These are phyloP conservation scores for Boletus reticuloceps DNA, from an alignment of 768 basidiomycete genomes.

Conservation along the genomic window DNA sequence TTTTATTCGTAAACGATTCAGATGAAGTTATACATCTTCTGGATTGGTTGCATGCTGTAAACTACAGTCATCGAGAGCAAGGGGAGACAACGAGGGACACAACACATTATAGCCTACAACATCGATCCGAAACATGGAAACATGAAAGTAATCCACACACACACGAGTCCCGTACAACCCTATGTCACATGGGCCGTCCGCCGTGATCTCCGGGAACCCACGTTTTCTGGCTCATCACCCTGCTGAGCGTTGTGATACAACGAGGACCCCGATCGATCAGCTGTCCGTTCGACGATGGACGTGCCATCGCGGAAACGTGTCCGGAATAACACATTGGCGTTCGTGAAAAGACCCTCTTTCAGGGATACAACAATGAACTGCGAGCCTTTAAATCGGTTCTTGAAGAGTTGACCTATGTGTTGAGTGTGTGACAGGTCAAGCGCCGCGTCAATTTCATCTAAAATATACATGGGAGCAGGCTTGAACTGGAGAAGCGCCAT, in stretches of 20 bases:
- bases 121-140: neutral
- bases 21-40: no score
- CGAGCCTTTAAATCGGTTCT: slow-evolving; percentile 93
- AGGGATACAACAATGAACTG: slow-evolving; percentile 98
- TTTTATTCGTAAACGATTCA: no score
- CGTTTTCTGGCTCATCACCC: slow-evolving; percentile 6
- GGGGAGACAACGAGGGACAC: no score
- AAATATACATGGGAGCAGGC: slow-evolving; percentile 98
- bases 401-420: slow-evolving; percentile 97
- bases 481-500: slow-evolving; percentile 99
- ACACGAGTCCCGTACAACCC: neutral
- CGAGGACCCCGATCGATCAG: slow-evolving; percentile 55
- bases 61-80: no score
- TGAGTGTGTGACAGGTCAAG: slow-evolving; percentile 95
- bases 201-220: slow-evolving; percentile 19
- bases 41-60: no score
- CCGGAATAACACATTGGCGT: slow-evolving; percentile 94
- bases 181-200: slow-evolving; percentile 7
- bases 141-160: neutral
- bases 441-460: slow-evolving; percentile 98
- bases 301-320: slow-evolving; percentile 94
- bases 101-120: slow-evolving; percentile 10
- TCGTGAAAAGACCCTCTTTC: slow-evolving; percentile 96
- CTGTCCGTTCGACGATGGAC: slow-evolving; percentile 81
- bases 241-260: slow-evolving; percentile 31